Conservation (phyloP, 2,329 filamentous ascomycete genomes). For the Colletotrichum lupini region DNA sequence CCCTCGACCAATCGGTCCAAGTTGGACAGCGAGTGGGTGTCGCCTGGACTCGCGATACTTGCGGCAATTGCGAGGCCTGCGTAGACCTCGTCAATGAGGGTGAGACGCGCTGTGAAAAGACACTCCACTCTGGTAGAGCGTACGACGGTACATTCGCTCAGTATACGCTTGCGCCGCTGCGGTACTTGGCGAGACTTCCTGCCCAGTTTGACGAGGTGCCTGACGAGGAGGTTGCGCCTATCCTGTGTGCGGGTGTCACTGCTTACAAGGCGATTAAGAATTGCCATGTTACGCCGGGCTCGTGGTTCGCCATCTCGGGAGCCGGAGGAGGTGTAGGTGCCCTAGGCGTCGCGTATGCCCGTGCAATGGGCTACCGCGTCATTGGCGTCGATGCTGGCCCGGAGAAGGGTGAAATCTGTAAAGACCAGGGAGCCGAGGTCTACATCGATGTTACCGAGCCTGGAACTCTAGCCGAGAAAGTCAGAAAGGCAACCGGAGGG, state of each 20-base stretch:
- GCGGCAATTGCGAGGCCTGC: slow-evolving; percentile 48
- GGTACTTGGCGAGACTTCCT: slow-evolving; percentile 47
- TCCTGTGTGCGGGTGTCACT: slow-evolving; percentile 56
- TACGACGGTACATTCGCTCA: slow-evolving; percentile 53
- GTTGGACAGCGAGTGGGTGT: slow-evolving; percentile 51
- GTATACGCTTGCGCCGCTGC: slow-evolving; percentile 47
- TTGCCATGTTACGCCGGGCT: slow-evolving; percentile 44
- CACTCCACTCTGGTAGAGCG: slow-evolving; percentile 46
- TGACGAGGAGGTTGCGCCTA: slow-evolving; percentile 52
- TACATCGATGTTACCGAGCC: slow-evolving; percentile 48
- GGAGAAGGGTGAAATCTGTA: slow-evolving; percentile 43
- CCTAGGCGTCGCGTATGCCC: slow-evolving; percentile 51
- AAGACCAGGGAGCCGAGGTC: slow-evolving; percentile 47
- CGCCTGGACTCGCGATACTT: slow-evolving; percentile 51
- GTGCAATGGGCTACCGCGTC: slow-evolving; percentile 54
- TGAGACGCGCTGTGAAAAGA: slow-evolving; percentile 49
- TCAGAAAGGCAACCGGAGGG: slow-evolving; percentile 40
- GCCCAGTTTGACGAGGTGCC: slow-evolving; percentile 39
- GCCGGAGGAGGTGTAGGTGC: slow-evolving; percentile 53
- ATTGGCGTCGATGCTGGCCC: slow-evolving; percentile 51
- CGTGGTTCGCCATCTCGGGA: slow-evolving; percentile 51
- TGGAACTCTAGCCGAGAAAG: slow-evolving; percentile 39
- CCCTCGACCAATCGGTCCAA: slow-evolving; percentile 39
- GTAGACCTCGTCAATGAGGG: slow-evolving; percentile 40
- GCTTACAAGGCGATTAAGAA: slow-evolving; percentile 54